These are phyloP conservation scores for Colletotrichum sp. DNA, from an alignment of 2,329 filamentous ascomycete genomes.

Conservation along the genomic window DNA sequence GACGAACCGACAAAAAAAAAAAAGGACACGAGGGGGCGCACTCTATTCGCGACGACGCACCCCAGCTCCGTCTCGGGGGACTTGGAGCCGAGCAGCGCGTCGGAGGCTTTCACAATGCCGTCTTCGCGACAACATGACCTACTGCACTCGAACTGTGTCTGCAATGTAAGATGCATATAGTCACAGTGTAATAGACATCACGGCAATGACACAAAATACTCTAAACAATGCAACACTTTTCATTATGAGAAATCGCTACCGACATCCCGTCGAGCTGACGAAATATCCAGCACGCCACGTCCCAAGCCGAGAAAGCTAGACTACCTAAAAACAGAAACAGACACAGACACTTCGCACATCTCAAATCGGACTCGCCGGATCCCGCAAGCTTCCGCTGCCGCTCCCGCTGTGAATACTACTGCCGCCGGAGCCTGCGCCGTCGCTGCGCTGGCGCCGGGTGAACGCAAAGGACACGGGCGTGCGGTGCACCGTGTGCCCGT, in stretches of 20 bases:
- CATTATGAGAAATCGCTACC: slow-evolving; percentile 2
- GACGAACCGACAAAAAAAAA: not conserved
- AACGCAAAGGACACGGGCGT: slow-evolving; percentile 25
- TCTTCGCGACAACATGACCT: not conserved
- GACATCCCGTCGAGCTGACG: not conserved
- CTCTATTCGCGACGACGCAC: not conserved
- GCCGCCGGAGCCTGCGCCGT: slow-evolving; percentile 19
- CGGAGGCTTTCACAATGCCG: not conserved
- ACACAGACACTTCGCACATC: not conserved
- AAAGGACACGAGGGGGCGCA: not conserved
- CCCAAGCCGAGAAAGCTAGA: slow-evolving; percentile 1
- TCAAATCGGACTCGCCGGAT: slow-evolving; percentile 55
- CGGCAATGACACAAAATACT: not conserved
- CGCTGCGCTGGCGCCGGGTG: slow-evolving; percentile 7
- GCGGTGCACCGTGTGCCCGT: slow-evolving; percentile 20
- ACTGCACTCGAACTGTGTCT: not conserved
- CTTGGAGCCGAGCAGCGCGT: not conserved
- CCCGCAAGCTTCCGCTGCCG: slow-evolving; percentile 54
- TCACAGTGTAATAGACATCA: not conserved
- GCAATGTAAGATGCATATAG: not conserved
- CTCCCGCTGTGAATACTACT: slow-evolving; percentile 40
- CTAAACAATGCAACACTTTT: slow-evolving; percentile 21
- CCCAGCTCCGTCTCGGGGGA: not conserved
- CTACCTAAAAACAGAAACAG: slow-evolving; percentile 7
- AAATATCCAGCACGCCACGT: not conserved